A percentile compares a stretch with the other conserved stretches of the same genome.
Conservation (phyloP, 768 basidiomycete genomes). For the Lactarius pseudohatsudake region DNA sequence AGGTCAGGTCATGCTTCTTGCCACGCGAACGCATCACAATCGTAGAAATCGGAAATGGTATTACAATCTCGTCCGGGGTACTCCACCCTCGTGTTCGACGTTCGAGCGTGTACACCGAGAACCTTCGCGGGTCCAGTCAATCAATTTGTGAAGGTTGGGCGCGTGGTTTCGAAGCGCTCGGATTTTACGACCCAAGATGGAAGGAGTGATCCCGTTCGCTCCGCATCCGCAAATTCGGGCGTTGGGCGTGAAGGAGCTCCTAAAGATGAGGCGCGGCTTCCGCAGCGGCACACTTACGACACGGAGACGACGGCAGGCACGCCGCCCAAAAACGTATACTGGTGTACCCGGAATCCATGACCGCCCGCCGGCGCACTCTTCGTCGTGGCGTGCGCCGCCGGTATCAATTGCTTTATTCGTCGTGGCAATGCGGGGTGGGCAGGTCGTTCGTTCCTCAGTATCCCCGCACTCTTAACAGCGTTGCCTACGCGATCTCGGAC, state of each 20-base stretch:
- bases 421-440: background rate
- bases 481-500: background rate
- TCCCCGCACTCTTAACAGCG: conserved; percentile 3
- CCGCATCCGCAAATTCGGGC: background rate
- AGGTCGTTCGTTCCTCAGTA: background rate
- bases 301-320: conserved; percentile 5
- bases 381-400: conserved; percentile 3
- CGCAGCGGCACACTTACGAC: background rate
- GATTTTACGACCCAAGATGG: conserved; percentile 10
- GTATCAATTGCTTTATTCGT: background rate
- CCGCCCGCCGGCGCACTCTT: background rate
- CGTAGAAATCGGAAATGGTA: background rate
- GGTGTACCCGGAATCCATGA: background rate
- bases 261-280: background rate
- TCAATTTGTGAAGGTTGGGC: background rate
- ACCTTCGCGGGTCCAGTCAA: conserved; percentile 1
- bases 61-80: background rate
- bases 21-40: conserved; percentile 6
- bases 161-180: conserved; percentile 7
- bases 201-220: conserved; percentile 11
- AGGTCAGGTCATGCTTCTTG: background rate
- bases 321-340: background rate
- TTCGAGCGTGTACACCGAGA: conserved; percentile 8
- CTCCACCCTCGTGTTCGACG: conserved; percentile 12
- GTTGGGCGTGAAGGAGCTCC: background rate